phyloP scores from a whole-genome alignment of 148 eudicot species.

The Amaranthus palmeri region DNA sequence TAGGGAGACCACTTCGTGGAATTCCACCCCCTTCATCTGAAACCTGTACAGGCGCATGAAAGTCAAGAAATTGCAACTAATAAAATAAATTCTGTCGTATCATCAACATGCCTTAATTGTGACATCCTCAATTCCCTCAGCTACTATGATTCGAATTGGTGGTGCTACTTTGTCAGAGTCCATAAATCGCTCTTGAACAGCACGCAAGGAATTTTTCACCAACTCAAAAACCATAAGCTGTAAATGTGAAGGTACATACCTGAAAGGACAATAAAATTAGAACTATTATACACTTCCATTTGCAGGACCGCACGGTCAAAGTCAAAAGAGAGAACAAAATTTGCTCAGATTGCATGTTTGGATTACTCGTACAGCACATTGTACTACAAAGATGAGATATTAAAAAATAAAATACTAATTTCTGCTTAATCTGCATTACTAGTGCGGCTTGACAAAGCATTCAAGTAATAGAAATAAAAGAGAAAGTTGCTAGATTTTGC shows the following conservation, averaged over 20 bases:
- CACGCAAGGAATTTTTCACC: slow-evolving; percentile 95
- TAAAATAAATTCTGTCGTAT: neutral
- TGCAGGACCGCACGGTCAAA: neutral
- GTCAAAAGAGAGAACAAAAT: neutral
- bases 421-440: neutral
- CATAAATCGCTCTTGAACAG: slow-evolving; percentile 89
- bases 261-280: slow-evolving; percentile 23
- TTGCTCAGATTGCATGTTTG: neutral
- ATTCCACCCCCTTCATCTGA: slow-evolving; percentile 99
- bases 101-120: slow-evolving; percentile 69
- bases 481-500: neutral
- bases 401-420: neutral
- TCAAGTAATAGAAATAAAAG: neutral
- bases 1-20: slow-evolving; percentile 89
- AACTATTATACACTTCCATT: neutral
- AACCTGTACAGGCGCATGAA: slow-evolving; percentile 38
- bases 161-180: slow-evolving; percentile 84
- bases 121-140: slow-evolving; percentile 94
- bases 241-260: slow-evolving; percentile 91
- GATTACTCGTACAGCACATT: neutral
- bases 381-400: neutral
- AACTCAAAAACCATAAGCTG: slow-evolving; percentile 97
- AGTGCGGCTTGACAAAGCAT: neutral
- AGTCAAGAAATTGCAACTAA: neutral
- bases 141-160: slow-evolving; percentile 82